Evolutionary conservation across 73 alveolate genomes (phyloP).

Genomic region (Tetrahymena thermophila): DNA sequence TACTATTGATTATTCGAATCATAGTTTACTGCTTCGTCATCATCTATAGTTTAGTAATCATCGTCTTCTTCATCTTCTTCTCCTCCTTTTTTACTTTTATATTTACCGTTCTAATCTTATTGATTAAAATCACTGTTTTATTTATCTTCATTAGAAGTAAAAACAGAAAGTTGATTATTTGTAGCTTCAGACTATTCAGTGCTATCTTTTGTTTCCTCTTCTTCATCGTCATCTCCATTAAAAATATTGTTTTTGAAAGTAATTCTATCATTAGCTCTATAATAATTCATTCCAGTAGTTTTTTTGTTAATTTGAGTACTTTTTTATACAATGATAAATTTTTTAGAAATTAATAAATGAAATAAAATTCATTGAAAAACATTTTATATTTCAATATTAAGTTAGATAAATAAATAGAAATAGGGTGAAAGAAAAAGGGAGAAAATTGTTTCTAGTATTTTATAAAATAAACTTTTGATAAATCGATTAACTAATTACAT

Average conservation of each 20-base stretch:
- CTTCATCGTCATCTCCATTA: neutral
- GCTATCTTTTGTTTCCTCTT: neutral
- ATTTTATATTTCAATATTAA: neutral
- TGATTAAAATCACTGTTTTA: too few species aligned
- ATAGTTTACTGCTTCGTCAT: neutral
- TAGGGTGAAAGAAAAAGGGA: too few species aligned
- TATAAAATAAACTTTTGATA: too few species aligned
- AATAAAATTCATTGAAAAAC: too few species aligned
- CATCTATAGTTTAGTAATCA: neutral
- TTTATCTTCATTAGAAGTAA: neutral
- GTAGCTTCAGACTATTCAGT: neutral
- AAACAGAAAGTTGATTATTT: too few species aligned
- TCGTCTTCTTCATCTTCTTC: neutral
- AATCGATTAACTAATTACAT: neutral
- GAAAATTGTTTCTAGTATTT: too few species aligned
- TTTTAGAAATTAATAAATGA: too few species aligned
- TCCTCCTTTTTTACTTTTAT: too few species aligned
- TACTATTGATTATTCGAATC: neutral
- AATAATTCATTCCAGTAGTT: neutral
- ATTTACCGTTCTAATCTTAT: neutral
- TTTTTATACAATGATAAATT: neutral
- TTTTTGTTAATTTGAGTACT: neutral
- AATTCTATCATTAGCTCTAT: neutral
- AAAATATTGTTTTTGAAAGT: neutral
- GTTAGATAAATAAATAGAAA: too few species aligned